These are phyloP conservation scores for Fusarium sp. DNA, from an alignment of 2,329 filamentous ascomycete genomes.

Conservation along the genomic window DNA sequence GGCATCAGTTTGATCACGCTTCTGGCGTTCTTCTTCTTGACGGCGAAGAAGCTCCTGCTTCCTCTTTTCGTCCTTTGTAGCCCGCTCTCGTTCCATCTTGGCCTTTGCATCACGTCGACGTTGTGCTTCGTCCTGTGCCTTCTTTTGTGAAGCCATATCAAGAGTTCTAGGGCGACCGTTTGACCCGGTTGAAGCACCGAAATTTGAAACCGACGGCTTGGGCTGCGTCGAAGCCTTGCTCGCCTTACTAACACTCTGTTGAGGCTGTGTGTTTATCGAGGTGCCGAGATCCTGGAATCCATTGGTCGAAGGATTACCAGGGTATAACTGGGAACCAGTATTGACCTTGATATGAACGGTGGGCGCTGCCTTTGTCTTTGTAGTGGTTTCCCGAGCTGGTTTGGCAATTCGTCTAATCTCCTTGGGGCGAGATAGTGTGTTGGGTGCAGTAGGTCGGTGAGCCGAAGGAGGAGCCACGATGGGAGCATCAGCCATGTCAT, in stretches of 20 bases:
- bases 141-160: conserved; percentile 82
- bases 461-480: conserved; percentile 69
- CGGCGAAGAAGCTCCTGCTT: conserved; percentile 70
- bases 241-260: conserved; percentile 70
- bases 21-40: conserved; percentile 72
- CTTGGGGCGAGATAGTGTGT: conserved; percentile 63
- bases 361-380: conserved; percentile 74
- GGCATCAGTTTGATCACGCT: conserved; percentile 72
- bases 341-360: conserved; percentile 78
- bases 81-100: conserved; percentile 82
- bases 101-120: conserved; percentile 85
- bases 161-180: conserved; percentile 77
- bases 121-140: conserved; percentile 85
- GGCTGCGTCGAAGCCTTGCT: conserved; percentile 75
- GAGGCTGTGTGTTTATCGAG: conserved; percentile 55
- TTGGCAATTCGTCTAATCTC: conserved; percentile 72
- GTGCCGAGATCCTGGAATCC: conserved; percentile 63
- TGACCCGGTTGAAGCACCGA: conserved; percentile 70
- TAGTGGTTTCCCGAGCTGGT: conserved; percentile 69
- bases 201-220: conserved; percentile 68
- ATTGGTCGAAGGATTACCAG: conserved; percentile 69
- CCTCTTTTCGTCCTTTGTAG: conserved; percentile 75
- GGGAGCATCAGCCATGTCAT: conserved; percentile 70
- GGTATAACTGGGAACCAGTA: conserved; percentile 72
- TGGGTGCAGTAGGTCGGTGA: conserved; percentile 63